phyloP scores from a whole-genome alignment of 768 basidiomycete genomes.

The Panaeolus cyanescens region DNA sequence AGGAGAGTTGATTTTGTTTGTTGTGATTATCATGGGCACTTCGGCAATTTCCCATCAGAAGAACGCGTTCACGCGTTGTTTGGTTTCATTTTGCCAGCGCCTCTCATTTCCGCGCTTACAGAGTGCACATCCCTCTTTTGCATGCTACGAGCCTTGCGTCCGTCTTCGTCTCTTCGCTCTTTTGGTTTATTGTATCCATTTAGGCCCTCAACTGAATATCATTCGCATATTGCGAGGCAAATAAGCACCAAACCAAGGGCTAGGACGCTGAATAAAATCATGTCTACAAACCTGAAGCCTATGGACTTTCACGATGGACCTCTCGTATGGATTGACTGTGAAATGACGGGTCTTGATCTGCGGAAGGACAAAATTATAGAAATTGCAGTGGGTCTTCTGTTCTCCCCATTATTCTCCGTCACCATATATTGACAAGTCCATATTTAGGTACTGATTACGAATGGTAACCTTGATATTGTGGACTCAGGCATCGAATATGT shows the following conservation, averaged over 20 bases:
- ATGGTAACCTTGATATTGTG: slow-evolving; percentile 79
- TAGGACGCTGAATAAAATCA: neutral
- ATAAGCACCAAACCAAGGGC: neutral
- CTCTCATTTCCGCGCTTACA: neutral
- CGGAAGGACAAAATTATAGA: slow-evolving; percentile 75
- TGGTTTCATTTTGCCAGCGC: slow-evolving; percentile 3
- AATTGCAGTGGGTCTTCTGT: slow-evolving; percentile 57
- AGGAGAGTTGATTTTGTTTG: neutral
- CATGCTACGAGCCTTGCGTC: neutral
- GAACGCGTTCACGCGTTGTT: slow-evolving; percentile 8
- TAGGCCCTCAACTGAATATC: neutral
- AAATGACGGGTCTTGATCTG: slow-evolving; percentile 81
- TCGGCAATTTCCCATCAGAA: neutral
- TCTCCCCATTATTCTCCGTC: neutral
- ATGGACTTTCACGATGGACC: slow-evolving; percentile 57
- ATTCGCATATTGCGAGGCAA: neutral
- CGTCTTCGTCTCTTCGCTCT: neutral
- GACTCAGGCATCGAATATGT: slow-evolving; percentile 82
- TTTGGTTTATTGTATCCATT: neutral
- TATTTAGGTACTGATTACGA: slow-evolving; percentile 78
- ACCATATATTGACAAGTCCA: neutral
- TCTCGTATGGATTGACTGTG: slow-evolving; percentile 84
- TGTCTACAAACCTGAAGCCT: slow-evolving; percentile 15
- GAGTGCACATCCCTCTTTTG: neutral
- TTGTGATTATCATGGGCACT: neutral